Percentiles rank a stretch among this genome's conserved stretches.
These are phyloP conservation scores for Gamsiella multidivaricata DNA, from an alignment of 192 early-diverging fungal species.

Conservation along the genomic window DNA sequence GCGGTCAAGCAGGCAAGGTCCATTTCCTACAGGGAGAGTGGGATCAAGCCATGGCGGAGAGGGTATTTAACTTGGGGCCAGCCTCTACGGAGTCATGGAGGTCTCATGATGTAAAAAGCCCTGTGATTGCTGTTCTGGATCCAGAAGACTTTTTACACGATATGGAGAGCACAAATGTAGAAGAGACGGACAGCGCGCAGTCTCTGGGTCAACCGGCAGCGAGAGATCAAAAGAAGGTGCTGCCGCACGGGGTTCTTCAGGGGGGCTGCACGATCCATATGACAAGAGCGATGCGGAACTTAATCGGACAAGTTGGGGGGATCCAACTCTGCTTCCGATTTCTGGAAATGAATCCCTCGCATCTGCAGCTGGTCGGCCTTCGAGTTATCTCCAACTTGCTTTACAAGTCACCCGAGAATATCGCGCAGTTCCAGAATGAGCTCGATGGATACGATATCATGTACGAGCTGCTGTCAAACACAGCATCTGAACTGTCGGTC, in stretches of 20 bases:
- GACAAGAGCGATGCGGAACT: constrained; percentile 45
- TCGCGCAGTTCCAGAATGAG: constrained; percentile 52
- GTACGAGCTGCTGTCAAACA: constrained; percentile 34
- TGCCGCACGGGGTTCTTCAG: constrained; percentile 34
- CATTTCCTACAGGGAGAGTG: constrained; percentile 56
- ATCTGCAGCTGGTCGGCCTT: constrained; percentile 52
- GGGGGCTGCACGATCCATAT: constrained; percentile 53
- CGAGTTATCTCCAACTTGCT: constrained; percentile 55
- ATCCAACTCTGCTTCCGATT: constrained; percentile 55
- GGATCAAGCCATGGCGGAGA: constrained; percentile 53
- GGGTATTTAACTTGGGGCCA: constrained; percentile 52
- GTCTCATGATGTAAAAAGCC: constrained; percentile 38
- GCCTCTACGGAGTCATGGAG: constrained; percentile 52
- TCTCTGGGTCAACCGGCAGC: not conserved
- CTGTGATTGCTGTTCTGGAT: constrained; percentile 41
- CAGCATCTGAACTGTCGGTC: constrained; percentile 30
- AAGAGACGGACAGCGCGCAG: not conserved
- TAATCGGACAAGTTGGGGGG: constrained; percentile 50
- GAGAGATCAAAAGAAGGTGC: not conserved
- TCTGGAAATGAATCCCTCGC: constrained; percentile 46
- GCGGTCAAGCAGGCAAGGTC: constrained; percentile 51
- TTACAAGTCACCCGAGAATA: constrained; percentile 55
- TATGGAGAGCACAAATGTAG: constrained; percentile 12
- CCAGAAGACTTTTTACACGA: constrained; percentile 43
- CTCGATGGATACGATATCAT: constrained; percentile 50